Evolutionary conservation across 148 eudicot genomes (phyloP).

Genomic region (Vaccinium corymbosum): DNA sequence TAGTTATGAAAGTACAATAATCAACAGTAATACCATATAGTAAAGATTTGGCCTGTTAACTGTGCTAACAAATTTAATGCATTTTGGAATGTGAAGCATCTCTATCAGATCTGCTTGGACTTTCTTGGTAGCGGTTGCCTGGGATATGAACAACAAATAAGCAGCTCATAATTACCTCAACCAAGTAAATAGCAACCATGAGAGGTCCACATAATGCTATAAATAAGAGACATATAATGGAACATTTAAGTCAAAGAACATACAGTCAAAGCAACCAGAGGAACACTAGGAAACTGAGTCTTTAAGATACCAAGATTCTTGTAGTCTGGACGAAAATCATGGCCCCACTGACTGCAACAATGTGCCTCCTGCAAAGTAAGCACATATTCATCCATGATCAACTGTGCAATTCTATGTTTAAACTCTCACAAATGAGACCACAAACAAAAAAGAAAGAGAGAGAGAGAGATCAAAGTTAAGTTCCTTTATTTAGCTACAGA

Average conservation of each 20-base stretch:
- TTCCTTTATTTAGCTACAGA: neutral
- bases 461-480: neutral
- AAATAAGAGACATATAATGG: neutral
- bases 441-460: neutral
- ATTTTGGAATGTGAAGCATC: slow-evolving; percentile 86
- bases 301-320: slow-evolving; percentile 94
- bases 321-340: slow-evolving; percentile 99
- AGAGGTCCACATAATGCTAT: slow-evolving; percentile 8
- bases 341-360: slow-evolving; percentile 99
- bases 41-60: slow-evolving; percentile 97
- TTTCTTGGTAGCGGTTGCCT: slow-evolving; percentile 99
- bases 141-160: slow-evolving; percentile 21
- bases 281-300: slow-evolving; percentile 93
- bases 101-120: slow-evolving; percentile 91
- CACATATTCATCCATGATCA: slow-evolving; percentile 3
- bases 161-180: neutral
- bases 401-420: neutral
- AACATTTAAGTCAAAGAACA: slow-evolving; percentile 12
- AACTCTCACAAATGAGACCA: neutral
- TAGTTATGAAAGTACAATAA: neutral
- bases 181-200: neutral
- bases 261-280: slow-evolving; percentile 94
- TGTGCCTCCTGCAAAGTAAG: slow-evolving; percentile 78
- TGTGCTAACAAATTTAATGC: slow-evolving; percentile 83
- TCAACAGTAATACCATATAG: slow-evolving; percentile 59